These are phyloP conservation scores for Pythium chondricola DNA, from an alignment of 352 stramenopile species.

Conservation along the genomic window DNA sequence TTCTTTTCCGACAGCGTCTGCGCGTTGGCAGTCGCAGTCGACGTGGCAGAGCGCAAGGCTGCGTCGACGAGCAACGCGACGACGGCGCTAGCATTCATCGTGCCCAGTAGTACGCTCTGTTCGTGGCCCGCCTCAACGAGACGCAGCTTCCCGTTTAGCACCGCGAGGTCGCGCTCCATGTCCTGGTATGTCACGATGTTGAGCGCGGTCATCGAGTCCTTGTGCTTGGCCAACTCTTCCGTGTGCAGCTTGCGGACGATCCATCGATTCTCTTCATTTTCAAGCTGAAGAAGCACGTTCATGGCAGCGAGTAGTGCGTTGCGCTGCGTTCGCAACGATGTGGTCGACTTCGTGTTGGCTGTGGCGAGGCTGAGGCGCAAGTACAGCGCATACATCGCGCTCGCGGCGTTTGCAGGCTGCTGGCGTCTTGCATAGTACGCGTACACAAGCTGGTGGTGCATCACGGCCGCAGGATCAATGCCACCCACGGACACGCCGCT, in stretches of 20 bases:
- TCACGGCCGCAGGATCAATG: constrained; percentile 38
- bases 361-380: constrained; percentile 37
- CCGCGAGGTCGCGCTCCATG: constrained; percentile 43
- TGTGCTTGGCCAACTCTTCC: constrained; percentile 30
- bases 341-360: constrained; percentile 20
- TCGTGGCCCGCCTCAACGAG: constrained; percentile 44
- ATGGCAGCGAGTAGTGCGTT: constrained; percentile 49
- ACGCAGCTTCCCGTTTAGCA: constrained; percentile 60
- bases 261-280: constrained; percentile 47
- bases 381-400: constrained; percentile 50
- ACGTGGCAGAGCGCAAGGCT: constrained; percentile 8
- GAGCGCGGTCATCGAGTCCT: constrained; percentile 21
- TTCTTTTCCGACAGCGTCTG: constrained; percentile 37
- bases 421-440: constrained; percentile 60
- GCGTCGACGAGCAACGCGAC: constrained; percentile 51
- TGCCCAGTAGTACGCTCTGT: constrained; percentile 48
- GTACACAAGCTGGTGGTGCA: constrained; percentile 67
- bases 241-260: constrained; percentile 66
- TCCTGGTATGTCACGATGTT: constrained; percentile 63
- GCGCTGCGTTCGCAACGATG: constrained; percentile 45
- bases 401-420: constrained; percentile 54
- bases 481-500: not conserved
- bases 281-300: constrained; percentile 31
- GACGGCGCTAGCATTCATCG: constrained; percentile 52
- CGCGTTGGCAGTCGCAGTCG: not conserved